These are phyloP conservation scores for Medicago truncatula DNA, from an alignment of 306 rosid genomes.

Conservation along the genomic window DNA sequence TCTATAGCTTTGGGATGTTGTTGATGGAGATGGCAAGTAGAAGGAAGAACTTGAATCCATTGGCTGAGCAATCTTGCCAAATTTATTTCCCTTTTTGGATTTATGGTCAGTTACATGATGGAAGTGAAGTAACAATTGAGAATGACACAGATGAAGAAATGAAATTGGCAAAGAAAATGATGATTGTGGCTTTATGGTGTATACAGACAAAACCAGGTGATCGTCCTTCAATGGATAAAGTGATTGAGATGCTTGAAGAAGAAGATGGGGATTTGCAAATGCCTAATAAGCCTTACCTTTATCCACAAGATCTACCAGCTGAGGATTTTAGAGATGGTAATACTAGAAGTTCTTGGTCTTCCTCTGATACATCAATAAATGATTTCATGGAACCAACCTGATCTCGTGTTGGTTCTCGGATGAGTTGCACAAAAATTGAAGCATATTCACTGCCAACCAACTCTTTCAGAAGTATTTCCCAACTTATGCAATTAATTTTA, in stretches of 20 bases:
- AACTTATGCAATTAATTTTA: too few relatives aligned
- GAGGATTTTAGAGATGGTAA: neutral
- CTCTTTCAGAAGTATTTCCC: too few relatives aligned
- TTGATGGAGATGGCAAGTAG: conserved; percentile 19
- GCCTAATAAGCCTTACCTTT: neutral
- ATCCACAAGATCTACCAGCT: neutral
- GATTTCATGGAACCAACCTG: neutral
- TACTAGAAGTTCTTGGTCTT: neutral
- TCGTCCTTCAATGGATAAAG: conserved; percentile 16
- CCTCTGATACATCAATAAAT: neutral
- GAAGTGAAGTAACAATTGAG: neutral
- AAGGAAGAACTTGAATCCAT: conserved; percentile 6
- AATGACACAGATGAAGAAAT: neutral
- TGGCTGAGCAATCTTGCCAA: neutral
- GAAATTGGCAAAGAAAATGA: conserved; percentile 18
- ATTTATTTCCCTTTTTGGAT: conserved; percentile 18
- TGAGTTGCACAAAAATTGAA: too few relatives aligned
- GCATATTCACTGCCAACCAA: too few relatives aligned
- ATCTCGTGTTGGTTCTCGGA: neutral
- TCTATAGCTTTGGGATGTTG: conserved; percentile 13
- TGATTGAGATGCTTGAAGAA: conserved; percentile 4
- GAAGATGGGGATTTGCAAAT: neutral
- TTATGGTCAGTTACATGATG: neutral
- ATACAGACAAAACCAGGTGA: neutral
- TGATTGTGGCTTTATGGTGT: conserved; percentile 23